A percentile compares a stretch with the other conserved stretches of the same genome.
Conservation (phyloP, 257 asterid genomes). For the Vinca minor region DNA sequence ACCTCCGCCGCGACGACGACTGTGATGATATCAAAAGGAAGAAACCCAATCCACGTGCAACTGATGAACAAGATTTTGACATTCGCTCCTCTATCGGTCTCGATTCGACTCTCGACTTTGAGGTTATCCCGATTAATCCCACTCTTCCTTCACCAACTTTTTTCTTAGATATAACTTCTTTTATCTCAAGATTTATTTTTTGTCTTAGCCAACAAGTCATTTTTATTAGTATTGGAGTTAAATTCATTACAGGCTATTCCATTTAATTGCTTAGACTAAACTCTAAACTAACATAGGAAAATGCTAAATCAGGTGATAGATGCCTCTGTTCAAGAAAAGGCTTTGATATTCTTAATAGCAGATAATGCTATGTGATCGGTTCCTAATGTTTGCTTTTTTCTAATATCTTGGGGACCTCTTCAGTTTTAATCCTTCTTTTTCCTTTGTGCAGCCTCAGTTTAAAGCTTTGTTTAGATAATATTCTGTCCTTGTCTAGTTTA, state of each 20-base stretch:
- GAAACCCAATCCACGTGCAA: conserved; percentile 10
- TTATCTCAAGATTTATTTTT: too few relatives aligned
- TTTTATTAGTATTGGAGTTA: neutral
- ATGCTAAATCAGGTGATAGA: neutral
- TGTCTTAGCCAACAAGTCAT: too few relatives aligned
- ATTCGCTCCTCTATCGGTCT: conserved; percentile 67
- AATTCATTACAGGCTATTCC: neutral
- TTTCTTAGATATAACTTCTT: neutral
- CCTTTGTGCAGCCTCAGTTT: neutral
- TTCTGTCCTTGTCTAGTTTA: neutral
- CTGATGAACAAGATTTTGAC: conserved; percentile 38
- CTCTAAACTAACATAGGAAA: too few relatives aligned
- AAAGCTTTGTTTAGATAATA: neutral
- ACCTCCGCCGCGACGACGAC: conserved; percentile 21
- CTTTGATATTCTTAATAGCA: neutral
- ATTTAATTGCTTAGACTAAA: neutral
- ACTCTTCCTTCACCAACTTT: neutral
- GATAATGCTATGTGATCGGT: neutral
- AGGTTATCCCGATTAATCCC: conserved; percentile 48
- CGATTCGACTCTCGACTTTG: conserved; percentile 76
- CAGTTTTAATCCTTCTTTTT: neutral
- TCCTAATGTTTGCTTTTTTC: neutral
- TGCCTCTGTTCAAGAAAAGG: neutral
- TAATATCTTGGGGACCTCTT: neutral
- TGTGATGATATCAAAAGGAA: conserved; percentile 20